Base-by-base conservation (phyloP, 768 basidiomycete species). In the Tephrocybe sp. region DNA sequence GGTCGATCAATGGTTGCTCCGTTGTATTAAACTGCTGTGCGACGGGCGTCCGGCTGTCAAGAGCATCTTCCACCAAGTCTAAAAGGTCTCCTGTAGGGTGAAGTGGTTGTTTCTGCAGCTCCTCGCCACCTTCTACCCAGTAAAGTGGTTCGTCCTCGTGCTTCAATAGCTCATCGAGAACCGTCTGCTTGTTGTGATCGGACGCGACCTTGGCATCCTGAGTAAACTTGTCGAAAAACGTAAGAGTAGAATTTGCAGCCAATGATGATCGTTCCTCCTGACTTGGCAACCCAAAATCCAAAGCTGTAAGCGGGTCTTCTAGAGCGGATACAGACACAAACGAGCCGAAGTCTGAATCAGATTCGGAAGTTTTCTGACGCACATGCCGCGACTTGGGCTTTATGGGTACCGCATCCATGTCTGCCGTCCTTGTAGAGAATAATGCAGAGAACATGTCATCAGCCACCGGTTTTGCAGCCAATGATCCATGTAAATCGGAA, bases 141-240 rank as follows among this genome's bases (percentile, higher is more conserved):
- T 83, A 86, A 58, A 88, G 63, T 1, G 86, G 86, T 63, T 90
- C 86, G 45, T 87, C 84, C 65, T 89, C 79, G 53, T 86, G 80
- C 52, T 75, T 58, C 32, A 89, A 62, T 30, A 90, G 64, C 61
- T 90, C 87, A 39, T 85, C 79, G 43, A 90, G 68, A 4, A 89
- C 68, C 20, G 68, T 73, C 49, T 74, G 74, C 53, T 79, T 72
- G 44, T 75, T 82, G 33, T 70, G 72, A 45, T 81, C 79, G 0
- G 78, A 73, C 9, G 83, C 77, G 0, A 68, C 68, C 59, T 75
- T 83, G 10, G 87, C 85, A 28, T 74, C 75, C 43, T 79, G 71
- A 3, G 77, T 76, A 50, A 89, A 85, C 40, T 72, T 70, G 50
- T 81, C 83, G 61, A 88, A 86, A 64, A 87, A 88, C 28, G 62